Base-by-base conservation (phyloP, 2,329 filamentous ascomycete genomes). In the Tolypocladium inflatum region DNA sequence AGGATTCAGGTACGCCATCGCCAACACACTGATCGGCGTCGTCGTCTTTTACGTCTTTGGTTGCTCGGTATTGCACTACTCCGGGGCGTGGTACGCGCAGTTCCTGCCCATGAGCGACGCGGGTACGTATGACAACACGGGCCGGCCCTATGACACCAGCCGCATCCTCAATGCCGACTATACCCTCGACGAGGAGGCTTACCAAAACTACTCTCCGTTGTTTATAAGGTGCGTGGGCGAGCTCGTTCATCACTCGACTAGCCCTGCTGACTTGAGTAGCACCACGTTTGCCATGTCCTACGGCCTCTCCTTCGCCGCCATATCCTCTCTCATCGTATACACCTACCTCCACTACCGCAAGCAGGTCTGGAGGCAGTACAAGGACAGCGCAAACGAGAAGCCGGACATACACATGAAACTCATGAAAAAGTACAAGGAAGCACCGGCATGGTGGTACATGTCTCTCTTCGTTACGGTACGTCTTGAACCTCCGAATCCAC, bases 201-300 rank as follows among this genome's bases (percentile, higher is more conserved):
- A 90, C 69, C 73, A 84, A 63, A 75, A 75, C 1, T 90, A 90
- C 65, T 89, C 85, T 3, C 86, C 85, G 0, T 71, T 88, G 4
- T 89, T 87, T 64, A 76, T 90, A 55, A 81, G 78, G 79, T 77
- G 63, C 35, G 19, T 41, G n/a, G 21, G 7, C 1, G 26, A 15
- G 7, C 23, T 17, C 23, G 7, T 17, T 13, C n/a, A 10, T 57
- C 17, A 13, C 30, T 8, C 35, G 30, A 15, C 10, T 4, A 10
- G 21, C 30, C 30, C 2, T 17, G 17, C 15, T 55, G 35, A 58
- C 51, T 7, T 11, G 23, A 9, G 13, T 53, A 88, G 86, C 61
- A 90, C 87, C 1, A 88, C 87, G 0, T 90, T 90, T 67, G 80
- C 85, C 60, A 73, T 90, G 59, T 78, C 80, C 0, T 91, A 90